Percentiles rank a stretch among this genome's conserved stretches.
These are phyloP conservation scores for Cicer chorassanicum DNA, from an alignment of 306 rosid genomes.

Conservation along the genomic window DNA sequence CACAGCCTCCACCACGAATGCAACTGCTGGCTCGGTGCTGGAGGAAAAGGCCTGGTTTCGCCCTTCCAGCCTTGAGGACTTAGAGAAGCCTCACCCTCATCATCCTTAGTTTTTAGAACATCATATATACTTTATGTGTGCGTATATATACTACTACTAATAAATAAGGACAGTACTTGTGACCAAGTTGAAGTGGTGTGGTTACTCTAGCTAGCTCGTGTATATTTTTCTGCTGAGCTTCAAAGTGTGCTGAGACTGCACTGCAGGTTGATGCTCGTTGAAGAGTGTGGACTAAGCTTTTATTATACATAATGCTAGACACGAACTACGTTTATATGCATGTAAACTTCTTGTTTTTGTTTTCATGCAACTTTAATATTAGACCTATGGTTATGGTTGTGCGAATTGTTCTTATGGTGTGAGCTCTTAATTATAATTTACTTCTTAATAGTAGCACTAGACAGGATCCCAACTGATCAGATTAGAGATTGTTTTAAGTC, in stretches of 20 bases:
- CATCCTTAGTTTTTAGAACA: constrained; percentile 3
- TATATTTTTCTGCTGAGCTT: constrained; percentile 34
- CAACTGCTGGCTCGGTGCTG: constrained; percentile 51
- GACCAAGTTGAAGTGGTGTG: constrained; percentile 37
- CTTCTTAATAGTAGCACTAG: background rate
- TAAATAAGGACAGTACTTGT: constrained; percentile 38
- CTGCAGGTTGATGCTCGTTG: constrained; percentile 28
- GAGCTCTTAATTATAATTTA: background rate
- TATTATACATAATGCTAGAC: constrained; percentile 25
- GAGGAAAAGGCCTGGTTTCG: constrained; percentile 98
- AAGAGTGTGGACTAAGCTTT: constrained; percentile 34
- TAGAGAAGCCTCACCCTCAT: constrained; percentile 76
- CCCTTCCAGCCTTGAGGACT: constrained; percentile 83
- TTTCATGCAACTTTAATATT: constrained; percentile 33
- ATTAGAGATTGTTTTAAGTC: background rate
- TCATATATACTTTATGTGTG: constrained; percentile 1
- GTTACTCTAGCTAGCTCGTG: constrained; percentile 33
- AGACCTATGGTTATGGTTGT: constrained; percentile 41
- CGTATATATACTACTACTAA: background rate
- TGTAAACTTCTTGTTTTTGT: constrained; percentile 37
- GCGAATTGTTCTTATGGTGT: constrained; percentile 3
- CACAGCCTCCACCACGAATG: constrained; percentile 12
- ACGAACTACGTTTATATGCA: constrained; percentile 38
- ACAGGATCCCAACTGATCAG: background rate
- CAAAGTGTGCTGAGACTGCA: constrained; percentile 9